These are phyloP conservation scores for Pseudevernia furfuracea DNA, from an alignment of 495 filamentous ascomycete genomes.

Conservation along the genomic window DNA sequence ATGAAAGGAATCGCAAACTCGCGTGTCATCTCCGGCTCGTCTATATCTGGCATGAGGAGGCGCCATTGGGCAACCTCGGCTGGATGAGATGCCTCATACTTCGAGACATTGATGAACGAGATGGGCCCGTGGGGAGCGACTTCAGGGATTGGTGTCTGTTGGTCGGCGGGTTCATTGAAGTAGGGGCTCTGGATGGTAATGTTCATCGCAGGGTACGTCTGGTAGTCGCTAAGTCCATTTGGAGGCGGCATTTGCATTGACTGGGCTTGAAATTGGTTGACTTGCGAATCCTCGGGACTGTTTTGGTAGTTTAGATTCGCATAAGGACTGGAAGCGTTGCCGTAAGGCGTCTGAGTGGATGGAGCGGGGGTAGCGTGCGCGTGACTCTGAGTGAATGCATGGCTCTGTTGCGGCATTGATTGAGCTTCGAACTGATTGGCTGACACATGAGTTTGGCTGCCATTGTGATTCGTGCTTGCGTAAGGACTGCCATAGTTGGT, in stretches of 20 bases:
- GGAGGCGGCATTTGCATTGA: constrained; percentile 6
- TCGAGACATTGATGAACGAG: background rate
- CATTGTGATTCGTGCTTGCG: background rate
- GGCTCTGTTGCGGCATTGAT: background rate
- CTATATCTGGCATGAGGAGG: background rate
- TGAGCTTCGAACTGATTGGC: background rate
- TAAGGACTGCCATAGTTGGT: constrained; percentile 1
- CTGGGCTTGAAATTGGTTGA: background rate
- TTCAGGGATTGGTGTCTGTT: background rate
- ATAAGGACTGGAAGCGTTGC: background rate
- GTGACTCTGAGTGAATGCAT: background rate
- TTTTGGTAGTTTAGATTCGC: background rate
- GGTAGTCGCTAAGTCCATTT: background rate
- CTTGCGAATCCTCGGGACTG: background rate
- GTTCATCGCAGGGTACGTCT: constrained; percentile 5
- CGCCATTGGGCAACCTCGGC: constrained; percentile 1
- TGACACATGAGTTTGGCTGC: constrained; percentile 4
- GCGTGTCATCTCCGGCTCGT: constrained; percentile 2
- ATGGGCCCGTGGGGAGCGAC: constrained; percentile 1
- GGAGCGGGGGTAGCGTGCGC: background rate
- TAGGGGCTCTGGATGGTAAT: constrained; percentile 3
- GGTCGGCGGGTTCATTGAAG: background rate
- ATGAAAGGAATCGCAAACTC: constrained; percentile 51
- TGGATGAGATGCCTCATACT: constrained; percentile 1
- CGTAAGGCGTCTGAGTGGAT: background rate